Conservation (phyloP, 2,329 filamentous ascomycete genomes). For the Metarhizium guizhouense region DNA sequence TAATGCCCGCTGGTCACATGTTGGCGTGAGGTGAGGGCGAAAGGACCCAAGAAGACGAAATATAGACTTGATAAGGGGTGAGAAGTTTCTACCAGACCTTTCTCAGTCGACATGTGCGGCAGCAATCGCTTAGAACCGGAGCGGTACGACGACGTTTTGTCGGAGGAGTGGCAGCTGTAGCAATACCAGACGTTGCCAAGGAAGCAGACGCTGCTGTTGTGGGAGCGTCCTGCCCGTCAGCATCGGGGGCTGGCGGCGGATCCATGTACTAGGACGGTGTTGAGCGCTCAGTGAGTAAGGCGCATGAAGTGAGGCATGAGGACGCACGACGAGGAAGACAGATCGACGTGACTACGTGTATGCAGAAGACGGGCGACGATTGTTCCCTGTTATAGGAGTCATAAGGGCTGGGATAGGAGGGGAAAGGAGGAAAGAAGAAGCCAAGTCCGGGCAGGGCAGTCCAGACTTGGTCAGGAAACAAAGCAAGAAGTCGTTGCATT, state of each 20-base stretch:
- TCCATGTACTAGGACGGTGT: slow-evolving; percentile 9
- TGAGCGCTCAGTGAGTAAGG: slow-evolving; percentile 1
- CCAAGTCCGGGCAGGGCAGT: neutral
- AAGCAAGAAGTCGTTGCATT: neutral
- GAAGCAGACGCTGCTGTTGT: neutral
- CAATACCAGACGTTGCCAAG: neutral
- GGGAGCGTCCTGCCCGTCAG: slow-evolving; percentile 6
- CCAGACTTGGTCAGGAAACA: neutral
- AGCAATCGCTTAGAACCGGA: slow-evolving; percentile 20
- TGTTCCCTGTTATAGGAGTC: neutral
- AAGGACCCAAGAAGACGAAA: neutral
- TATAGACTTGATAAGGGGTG: neutral
- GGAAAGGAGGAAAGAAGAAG: slow-evolving; percentile 2
- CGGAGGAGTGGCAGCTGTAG: slow-evolving; percentile 10
- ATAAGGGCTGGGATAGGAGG: neutral
- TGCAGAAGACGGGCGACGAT: neutral
- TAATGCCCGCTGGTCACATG: neutral
- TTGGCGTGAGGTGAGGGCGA: neutral
- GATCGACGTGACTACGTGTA: neutral
- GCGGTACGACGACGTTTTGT: slow-evolving; percentile 24
- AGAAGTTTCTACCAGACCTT: slow-evolving; percentile 23
- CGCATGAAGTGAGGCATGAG: slow-evolving; percentile 8
- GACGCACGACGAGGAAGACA: neutral
- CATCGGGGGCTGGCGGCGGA: slow-evolving; percentile 5
- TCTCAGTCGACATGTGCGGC: slow-evolving; percentile 28